Base-by-base conservation (phyloP, 345 rosid genomes). In the Salix udensis region DNA sequence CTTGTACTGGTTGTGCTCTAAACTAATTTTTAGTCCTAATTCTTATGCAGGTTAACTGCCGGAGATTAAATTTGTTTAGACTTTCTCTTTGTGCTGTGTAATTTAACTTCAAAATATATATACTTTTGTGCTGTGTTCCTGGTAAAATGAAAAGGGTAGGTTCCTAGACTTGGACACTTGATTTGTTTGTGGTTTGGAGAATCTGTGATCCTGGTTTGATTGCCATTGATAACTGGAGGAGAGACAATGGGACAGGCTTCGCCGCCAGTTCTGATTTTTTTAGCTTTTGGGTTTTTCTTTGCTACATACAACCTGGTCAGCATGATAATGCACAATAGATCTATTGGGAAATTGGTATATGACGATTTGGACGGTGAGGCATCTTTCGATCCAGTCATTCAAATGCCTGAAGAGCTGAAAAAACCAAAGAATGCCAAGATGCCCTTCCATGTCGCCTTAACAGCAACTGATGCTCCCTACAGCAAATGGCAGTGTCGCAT, bases 401-500 rank as follows among this genome's bases (percentile, higher is more conserved):
- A 86, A 88, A 91, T 86, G 90, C 94, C 97, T 60, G 81, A 80
- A 36, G 66, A 75, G 23, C 67, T 74, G 68, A 84, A 83, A 84
- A 85, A 83, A 71, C 79, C 40, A 88, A 82, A 9, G 37, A 74
- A 23, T 44, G 30, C 21, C 69, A 78, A 68, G 74, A 73, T 53
- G 60, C 73, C 73, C 13, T 93, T 89, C 76, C 99, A 96, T 84
- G 88, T 96, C 46, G 99, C 98, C 52, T 76, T 96, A 61, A 96
- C 99, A 10, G 95, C 99, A 14, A 91, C 97, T 2, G 97, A 91
- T 84, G 90, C 97, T 48, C 82, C 85, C 67, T 96, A 96, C 76
- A 93, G 90, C 77, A 86, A 90, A 81, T 93, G 99, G 99, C 99
- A 96, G 76, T 91, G 97, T 81, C 97, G 97, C 68, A 92, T 96